Evolutionary conservation across 2,329 filamentous ascomycete genomes (phyloP), one percentile per base, ranked within the genome.

Genomic region (Monilinia fructicola): DNA sequence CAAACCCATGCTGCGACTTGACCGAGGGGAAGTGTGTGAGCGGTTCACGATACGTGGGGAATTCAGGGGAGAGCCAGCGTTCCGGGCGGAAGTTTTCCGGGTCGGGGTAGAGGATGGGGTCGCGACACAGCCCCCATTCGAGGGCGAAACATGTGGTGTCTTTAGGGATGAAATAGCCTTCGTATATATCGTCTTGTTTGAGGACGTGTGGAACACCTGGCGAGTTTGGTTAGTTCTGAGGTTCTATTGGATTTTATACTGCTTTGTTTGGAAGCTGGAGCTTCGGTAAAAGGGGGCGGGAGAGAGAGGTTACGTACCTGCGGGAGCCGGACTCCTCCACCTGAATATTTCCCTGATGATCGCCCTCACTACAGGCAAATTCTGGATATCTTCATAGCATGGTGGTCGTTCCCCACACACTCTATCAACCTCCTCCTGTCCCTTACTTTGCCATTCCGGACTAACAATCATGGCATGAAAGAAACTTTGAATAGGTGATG

Each of bases 161-260:
- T 50, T 69, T 68, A 9, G 70, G 69, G 38, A 72, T 67, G 38
- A 67, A 65, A 50, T 68, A 71, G 14, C 69, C 69, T 35, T 83
- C 78, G 40, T 87, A 87, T 23, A 81, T 77, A 65, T 87, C 85
- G 59, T 87, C 85, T 61, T 81, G 75, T 1, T 81, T 78, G 16
- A 83, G 78, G 52, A 77, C 79, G 72, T 87, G 85, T 2, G 85
- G 85, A 42, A 87, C 82, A 4, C 81, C 82, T 81, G 10, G 78
- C 79, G 5, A 82, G 74, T 81, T 23, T 48, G 35, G 56, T 60
- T 35, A 65, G 63, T 53, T 18, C 38, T 26, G 26, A 1, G 28
- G 21, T 28, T 11, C 4, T 53, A 11, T 56, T 26, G 31, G 23
- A 14, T 12, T 9, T n/a, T 81, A 77, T 26, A n/a, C 7, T 14